Base-by-base conservation (phyloP, 139 green algal genomes). In the Limnomonas spitsbergensis region DNA sequence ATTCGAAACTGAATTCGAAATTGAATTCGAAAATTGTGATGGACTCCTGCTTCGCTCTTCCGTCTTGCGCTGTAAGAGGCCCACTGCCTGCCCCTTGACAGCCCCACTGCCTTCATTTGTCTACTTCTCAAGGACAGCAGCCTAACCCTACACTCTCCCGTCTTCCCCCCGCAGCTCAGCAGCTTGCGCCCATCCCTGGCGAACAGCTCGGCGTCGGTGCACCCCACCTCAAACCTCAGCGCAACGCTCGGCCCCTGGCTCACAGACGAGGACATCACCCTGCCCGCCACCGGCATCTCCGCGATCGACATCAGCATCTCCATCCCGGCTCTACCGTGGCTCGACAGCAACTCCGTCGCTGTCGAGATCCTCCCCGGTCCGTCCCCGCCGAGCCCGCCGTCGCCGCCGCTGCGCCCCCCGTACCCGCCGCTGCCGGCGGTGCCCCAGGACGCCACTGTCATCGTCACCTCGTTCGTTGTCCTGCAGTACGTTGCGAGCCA, bases 261-360 rank as follows among this genome's bases (percentile, higher is more conserved):
- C 75, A 38, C 27, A 14, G 32, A 53, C 53, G 2, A 31, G 14
- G 75, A 73, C 6, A 37, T 80, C 53, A 40, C 36, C 34, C 24
- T 76, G 31, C 14, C 73, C 36, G 52, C 34, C 14, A 42, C 7
- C 38, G 73, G 39, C 14, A 29, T 70, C 20, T 39, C 40, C 73
- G 69, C 40, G 2, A 9, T 70, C 73, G 27, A 36, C 53, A 7
- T 34, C 47, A 61, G 36, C 27, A 26, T 52, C 31, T 73, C 53
- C 2, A 66, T 40, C 26, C 53, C 36, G 36, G 75, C 53, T 2
- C 27, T n/a, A 24, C 75, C 75, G 4, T 80, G 75, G 75, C 34
- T 80, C 9, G 75, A 80, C 36, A 38, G 35, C 26, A 80, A 80
- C 53, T 39, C 75, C 3, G 75, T 27, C 9, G 75, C 75, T 2